These are phyloP conservation scores for Sinapis alba DNA, from an alignment of 441 rosid species.

Conservation along the genomic window DNA sequence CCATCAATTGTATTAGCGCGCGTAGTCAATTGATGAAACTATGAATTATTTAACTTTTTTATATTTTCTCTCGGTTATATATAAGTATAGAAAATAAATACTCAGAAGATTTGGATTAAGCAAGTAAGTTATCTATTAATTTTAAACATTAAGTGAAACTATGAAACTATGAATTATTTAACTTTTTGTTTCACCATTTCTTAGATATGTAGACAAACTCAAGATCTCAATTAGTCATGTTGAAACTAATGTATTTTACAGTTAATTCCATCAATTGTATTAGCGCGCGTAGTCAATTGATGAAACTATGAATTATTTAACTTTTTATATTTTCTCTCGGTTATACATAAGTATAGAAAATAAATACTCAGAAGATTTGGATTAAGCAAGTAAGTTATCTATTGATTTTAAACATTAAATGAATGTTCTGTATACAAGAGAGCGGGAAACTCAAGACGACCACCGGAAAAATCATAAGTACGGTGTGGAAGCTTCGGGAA, in stretches of 20 bases:
- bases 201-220: too few relatives aligned
- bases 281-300: neutral
- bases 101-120: neutral
- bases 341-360: neutral
- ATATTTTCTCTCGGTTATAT: neutral
- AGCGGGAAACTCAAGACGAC: conserved; percentile 35
- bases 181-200: neutral
- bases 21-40: neutral
- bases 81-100: neutral
- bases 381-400: neutral
- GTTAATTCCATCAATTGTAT: neutral
- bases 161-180: neutral
- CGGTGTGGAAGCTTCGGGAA: conserved; percentile 6
- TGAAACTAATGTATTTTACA: neutral
- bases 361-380: neutral
- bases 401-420: neutral
- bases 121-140: neutral
- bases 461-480: conserved; percentile 33
- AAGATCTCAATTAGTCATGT: neutral
- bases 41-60: neutral
- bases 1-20: neutral
- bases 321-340: neutral
- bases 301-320: neutral
- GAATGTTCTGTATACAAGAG: conserved; percentile 24
- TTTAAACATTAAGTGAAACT: neutral